Conservation (phyloP, 2,329 filamentous ascomycete species). For the Paracorniculantispora psalliotae region DNA sequence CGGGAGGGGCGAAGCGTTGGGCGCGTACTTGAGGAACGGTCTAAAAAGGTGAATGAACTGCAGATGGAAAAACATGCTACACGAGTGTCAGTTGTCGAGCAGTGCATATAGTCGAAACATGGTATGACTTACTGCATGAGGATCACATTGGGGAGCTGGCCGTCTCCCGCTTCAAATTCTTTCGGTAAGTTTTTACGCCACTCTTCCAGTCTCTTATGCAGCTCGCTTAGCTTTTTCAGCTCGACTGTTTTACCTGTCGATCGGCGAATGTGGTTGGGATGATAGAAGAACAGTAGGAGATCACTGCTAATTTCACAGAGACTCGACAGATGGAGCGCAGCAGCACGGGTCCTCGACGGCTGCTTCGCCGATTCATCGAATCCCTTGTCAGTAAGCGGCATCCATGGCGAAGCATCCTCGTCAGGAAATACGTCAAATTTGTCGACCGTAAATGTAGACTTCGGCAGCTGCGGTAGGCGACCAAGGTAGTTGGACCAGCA, state of each 20-base stretch:
- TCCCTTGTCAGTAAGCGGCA: slow-evolving; percentile 80
- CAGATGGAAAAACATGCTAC: slow-evolving; percentile 94
- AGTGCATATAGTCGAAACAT: neutral
- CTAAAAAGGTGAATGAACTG: slow-evolving; percentile 94
- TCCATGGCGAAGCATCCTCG: slow-evolving; percentile 83
- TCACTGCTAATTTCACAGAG: slow-evolving; percentile 94
- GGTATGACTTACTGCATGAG: slow-evolving; percentile 68
- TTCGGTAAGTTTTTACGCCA: slow-evolving; percentile 81
- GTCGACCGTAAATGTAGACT: slow-evolving; percentile 73
- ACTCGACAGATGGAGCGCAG: slow-evolving; percentile 74
- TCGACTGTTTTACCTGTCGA: slow-evolving; percentile 73
- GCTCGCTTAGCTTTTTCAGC: slow-evolving; percentile 85
- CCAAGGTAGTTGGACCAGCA: slow-evolving; percentile 98
- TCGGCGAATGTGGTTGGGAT: slow-evolving; percentile 62
- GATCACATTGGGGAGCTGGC: slow-evolving; percentile 77
- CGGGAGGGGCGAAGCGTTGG: slow-evolving; percentile 74
- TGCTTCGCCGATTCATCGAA: slow-evolving; percentile 69
- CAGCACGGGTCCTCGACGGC: slow-evolving; percentile 75
- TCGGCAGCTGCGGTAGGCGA: slow-evolving; percentile 79
- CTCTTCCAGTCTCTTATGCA: slow-evolving; percentile 83
- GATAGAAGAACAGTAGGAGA: slow-evolving; percentile 84
- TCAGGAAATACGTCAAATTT: slow-evolving; percentile 87
- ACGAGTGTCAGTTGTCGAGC: slow-evolving; percentile 19
- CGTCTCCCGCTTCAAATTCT: slow-evolving; percentile 85
- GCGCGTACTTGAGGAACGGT: slow-evolving; percentile 88